phyloP scores from a whole-genome alignment of 257 asterid genomes.

The Salvia splendens region DNA sequence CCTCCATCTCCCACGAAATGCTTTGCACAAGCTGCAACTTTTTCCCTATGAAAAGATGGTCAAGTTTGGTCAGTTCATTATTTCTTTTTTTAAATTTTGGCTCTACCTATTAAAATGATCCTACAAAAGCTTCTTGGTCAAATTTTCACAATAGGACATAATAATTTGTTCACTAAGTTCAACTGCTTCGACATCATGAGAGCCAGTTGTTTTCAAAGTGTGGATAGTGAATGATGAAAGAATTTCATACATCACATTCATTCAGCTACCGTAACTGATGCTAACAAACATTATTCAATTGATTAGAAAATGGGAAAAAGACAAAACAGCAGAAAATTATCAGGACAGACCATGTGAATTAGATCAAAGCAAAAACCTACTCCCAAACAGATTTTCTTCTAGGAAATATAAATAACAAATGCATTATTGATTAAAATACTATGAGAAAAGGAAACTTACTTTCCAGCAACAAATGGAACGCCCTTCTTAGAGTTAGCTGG shows the following conservation, averaged over 20 bases:
- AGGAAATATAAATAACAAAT: no score
- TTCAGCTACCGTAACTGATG: not conserved
- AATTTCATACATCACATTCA: not conserved
- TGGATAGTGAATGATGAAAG: not conserved
- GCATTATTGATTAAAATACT: not conserved
- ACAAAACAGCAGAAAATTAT: not conserved
- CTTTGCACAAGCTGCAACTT: slow-evolving; percentile 72
- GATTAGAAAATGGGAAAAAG: not conserved
- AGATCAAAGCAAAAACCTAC: not conserved
- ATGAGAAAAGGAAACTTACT: slow-evolving; percentile 40
- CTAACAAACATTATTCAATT: not conserved
- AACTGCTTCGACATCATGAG: not conserved
- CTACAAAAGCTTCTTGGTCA: not conserved
- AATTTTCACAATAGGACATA: no score
- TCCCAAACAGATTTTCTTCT: not conserved
- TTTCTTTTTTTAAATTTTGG: no score
- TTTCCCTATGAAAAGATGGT: slow-evolving; percentile 42
- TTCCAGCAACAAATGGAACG: slow-evolving; percentile 70
- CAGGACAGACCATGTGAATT: slow-evolving; percentile 23
- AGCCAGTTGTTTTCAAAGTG: slow-evolving; percentile 1
- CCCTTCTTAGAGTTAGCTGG: slow-evolving; percentile 56
- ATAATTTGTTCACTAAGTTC: no score
- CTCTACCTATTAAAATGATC: no score
- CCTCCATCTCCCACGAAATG: slow-evolving; percentile 86
- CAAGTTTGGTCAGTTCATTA: slow-evolving; percentile 15